Percentiles rank a stretch among this genome's conserved stretches.
Conservation (phyloP, 495 filamentous ascomycete genomes). For the Clohesyomyces aquaticus region DNA sequence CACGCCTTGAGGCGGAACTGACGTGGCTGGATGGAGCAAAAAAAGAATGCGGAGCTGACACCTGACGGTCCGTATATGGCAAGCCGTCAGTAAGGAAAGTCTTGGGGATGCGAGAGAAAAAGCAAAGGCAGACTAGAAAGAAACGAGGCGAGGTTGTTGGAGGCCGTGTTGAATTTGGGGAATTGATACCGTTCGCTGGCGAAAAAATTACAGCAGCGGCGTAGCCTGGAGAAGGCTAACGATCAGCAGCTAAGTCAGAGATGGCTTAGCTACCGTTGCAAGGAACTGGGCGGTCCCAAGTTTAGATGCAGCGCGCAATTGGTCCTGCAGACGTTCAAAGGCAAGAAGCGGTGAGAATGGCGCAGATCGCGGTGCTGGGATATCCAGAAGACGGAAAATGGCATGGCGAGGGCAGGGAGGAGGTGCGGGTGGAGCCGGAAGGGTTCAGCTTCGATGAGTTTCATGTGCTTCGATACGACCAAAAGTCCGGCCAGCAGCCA, state of each 20-base stretch:
- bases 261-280: conserved; percentile 31
- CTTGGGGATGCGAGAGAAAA: conserved; percentile 13
- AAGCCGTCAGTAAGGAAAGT: not conserved
- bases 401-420: conserved; percentile 4
- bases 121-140: conserved; percentile 6
- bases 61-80: conserved; percentile 1
- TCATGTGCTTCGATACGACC: conserved; percentile 33
- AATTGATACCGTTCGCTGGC: not conserved
- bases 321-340: conserved; percentile 1
- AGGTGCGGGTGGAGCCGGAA: conserved; percentile 24
- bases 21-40: conserved; percentile 34
- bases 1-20: conserved; percentile 33
- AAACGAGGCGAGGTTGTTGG: not conserved
- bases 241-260: conserved; percentile 24
- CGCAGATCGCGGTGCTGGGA: conserved; percentile 4
- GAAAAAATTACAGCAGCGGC: not conserved
- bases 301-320: conserved; percentile 4
- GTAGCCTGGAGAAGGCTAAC: not conserved
- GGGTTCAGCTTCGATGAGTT: conserved; percentile 23
- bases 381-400: not conserved
- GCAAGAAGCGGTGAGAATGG: conserved; percentile 36
- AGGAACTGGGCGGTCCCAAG: conserved; percentile 3
- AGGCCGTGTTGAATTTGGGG: not conserved
- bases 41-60: conserved; percentile 2
- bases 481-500: conserved; percentile 6